Evolutionary conservation across 2,329 filamentous ascomycete species (phyloP).

Genomic region (Amylocarpus encephaloides): DNA sequence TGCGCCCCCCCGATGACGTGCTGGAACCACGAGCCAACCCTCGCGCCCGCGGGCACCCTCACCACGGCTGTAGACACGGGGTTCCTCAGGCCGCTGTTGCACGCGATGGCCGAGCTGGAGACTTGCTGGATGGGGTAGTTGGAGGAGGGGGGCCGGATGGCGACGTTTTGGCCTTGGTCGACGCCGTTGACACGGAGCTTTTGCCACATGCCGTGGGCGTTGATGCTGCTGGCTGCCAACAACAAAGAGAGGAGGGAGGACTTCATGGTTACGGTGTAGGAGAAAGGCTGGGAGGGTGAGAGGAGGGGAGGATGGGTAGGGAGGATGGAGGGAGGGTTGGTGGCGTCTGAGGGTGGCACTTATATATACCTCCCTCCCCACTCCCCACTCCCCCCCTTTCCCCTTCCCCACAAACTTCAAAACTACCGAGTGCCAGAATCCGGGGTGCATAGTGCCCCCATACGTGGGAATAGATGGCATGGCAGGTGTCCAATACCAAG

Average conservation of each 20-base stretch:
- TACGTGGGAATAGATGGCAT: no score
- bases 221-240: constrained; percentile 13
- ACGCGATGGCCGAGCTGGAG: constrained; percentile 40
- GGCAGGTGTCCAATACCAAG: no score
- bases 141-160: constrained; percentile 42
- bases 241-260: constrained; percentile 4
- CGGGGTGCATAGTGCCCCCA: not conserved
- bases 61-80: constrained; percentile 36
- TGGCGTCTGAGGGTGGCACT: not conserved
- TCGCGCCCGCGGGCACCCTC: constrained; percentile 41
- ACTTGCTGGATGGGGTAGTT: constrained; percentile 47
- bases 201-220: constrained; percentile 40
- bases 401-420: not conserved
- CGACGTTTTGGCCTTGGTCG: constrained; percentile 44
- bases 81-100: constrained; percentile 37
- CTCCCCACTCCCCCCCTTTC: not conserved
- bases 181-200: constrained; percentile 42
- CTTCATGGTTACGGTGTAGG: not conserved
- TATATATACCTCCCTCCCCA: not conserved
- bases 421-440: not conserved
- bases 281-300: not conserved
- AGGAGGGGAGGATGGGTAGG: not conserved
- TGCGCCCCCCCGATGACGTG: constrained; percentile 46
- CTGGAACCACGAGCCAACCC: constrained; percentile 43
- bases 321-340: not conserved